phyloP scores from a whole-genome alignment of 2,329 filamentous ascomycete genomes.

The Dothiorella sarmentorum region DNA sequence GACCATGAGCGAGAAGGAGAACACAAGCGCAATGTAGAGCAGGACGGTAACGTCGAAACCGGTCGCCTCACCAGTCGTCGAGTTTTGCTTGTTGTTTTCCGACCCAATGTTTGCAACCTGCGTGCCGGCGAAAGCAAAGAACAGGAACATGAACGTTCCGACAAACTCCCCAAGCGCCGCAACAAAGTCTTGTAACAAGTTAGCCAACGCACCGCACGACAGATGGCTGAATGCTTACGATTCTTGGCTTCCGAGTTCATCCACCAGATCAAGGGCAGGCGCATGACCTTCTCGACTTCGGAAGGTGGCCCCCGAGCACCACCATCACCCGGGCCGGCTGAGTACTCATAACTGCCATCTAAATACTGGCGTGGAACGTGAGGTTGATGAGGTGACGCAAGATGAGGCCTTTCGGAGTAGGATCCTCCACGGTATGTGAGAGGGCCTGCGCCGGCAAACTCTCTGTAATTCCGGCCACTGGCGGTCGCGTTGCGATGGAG shows the following conservation, averaged over 20 bases:
- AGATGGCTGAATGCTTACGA: slow-evolving; percentile 23
- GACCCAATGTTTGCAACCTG: slow-evolving; percentile 35
- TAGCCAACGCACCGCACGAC: neutral
- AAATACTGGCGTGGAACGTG: neutral
- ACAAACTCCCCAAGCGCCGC: slow-evolving; percentile 37
- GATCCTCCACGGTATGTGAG: neutral
- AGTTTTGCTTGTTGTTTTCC: slow-evolving; percentile 22
- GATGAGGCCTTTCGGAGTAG: neutral
- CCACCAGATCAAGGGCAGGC: slow-evolving; percentile 36
- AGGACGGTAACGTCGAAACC: slow-evolving; percentile 26
- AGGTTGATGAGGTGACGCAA: neutral
- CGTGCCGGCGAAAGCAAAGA: slow-evolving; percentile 39
- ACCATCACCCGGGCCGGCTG: neutral
- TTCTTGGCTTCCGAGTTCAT: slow-evolving; percentile 37
- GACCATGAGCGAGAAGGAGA: slow-evolving; percentile 38
- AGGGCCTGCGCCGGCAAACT: neutral
- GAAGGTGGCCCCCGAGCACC: neutral
- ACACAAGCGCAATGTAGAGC: slow-evolving; percentile 37
- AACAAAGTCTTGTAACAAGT: slow-evolving; percentile 27
- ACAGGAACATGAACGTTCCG: slow-evolving; percentile 41
- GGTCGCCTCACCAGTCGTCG: slow-evolving; percentile 23
- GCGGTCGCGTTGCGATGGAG: neutral
- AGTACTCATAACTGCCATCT: slow-evolving; percentile 4
- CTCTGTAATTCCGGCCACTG: neutral
- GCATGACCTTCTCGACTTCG: slow-evolving; percentile 25